Conservation (phyloP, 2,329 filamentous ascomycete species). For the Mycosphaerella sp. region DNA sequence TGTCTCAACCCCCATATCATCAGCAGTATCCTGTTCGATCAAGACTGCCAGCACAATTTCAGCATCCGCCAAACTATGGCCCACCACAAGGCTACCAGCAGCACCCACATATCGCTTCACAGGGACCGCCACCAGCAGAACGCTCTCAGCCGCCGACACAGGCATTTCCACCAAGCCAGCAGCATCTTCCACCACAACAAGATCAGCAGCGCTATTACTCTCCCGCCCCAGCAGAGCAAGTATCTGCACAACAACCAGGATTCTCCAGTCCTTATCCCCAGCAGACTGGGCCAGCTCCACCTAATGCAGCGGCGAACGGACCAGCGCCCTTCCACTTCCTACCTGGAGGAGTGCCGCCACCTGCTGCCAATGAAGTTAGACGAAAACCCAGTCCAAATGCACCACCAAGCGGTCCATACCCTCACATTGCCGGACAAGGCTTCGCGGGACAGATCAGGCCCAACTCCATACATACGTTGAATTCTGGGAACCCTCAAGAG, state of each 20-base stretch:
- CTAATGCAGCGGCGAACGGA: constrained; percentile 17
- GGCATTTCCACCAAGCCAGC: constrained; percentile 30
- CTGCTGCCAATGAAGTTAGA: constrained; percentile 21
- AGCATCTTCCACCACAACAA: constrained; percentile 27
- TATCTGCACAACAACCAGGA: constrained; percentile 27
- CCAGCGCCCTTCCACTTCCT: constrained; percentile 36
- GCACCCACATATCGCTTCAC: constrained; percentile 25
- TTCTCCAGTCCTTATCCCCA: constrained; percentile 25
- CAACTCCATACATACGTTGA: constrained; percentile 36
- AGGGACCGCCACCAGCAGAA: constrained; percentile 33
- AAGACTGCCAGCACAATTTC: constrained; percentile 23
- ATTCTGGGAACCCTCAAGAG: constrained; percentile 42
- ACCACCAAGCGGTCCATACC: constrained; percentile 28
- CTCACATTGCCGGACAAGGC: constrained; percentile 32
- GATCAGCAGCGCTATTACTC: constrained; percentile 36
- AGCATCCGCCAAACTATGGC: constrained; percentile 7
- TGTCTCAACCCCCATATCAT: constrained; percentile 72
- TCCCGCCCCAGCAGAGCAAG: constrained; percentile 30
- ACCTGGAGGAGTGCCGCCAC: constrained; percentile 30
- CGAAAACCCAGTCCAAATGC: constrained; percentile 29
- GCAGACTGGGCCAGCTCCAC: constrained; percentile 21
- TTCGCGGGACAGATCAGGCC: constrained; percentile 37
- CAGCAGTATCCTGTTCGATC: constrained; percentile 30
- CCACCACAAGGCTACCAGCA: constrained; percentile 19
- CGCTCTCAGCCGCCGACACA: constrained; percentile 21